These are phyloP conservation scores for Thelephora terrestris DNA, from an alignment of 1,284 basidiomycete species.

Conservation along the genomic window DNA sequence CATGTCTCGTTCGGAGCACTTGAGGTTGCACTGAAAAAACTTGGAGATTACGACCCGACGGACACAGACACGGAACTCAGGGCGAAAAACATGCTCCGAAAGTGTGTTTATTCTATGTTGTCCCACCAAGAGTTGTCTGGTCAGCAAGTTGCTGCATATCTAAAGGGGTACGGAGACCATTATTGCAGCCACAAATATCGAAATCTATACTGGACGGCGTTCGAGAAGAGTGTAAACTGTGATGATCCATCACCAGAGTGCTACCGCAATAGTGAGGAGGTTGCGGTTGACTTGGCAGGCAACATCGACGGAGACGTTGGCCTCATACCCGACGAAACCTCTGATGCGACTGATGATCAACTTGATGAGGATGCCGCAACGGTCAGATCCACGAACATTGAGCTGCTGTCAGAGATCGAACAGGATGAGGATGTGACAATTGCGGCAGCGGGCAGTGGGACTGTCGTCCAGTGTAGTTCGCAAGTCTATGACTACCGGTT, in stretches of 20 bases:
- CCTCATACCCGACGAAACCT: too few relatives aligned
- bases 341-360: too few relatives aligned
- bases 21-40: too few relatives aligned
- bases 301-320: too few relatives aligned
- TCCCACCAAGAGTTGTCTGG: slow-evolving; percentile 28
- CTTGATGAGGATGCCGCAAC: too few relatives aligned
- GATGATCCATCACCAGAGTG: too few relatives aligned
- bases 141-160: slow-evolving; percentile 26
- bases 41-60: too few relatives aligned
- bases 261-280: too few relatives aligned
- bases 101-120: slow-evolving; percentile 27
- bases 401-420: too few relatives aligned
- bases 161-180: slow-evolving; percentile 27
- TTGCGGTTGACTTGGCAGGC: too few relatives aligned
- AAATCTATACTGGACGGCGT: slow-evolving; percentile 23
- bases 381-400: too few relatives aligned
- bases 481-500: not conserved
- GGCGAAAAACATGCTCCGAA: slow-evolving; percentile 25
- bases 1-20: slow-evolving; percentile 5
- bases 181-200: slow-evolving; percentile 27
- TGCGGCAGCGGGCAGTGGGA: slow-evolving; percentile 7
- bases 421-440: too few relatives aligned
- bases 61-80: not conserved
- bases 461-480: slow-evolving; percentile 7
- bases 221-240: slow-evolving; percentile 8